A percentile compares a stretch with the other conserved stretches of the same genome.
phyloP scores from a whole-genome alignment of 2,329 filamentous ascomycete genomes.

The Ophiostoma sp. region DNA sequence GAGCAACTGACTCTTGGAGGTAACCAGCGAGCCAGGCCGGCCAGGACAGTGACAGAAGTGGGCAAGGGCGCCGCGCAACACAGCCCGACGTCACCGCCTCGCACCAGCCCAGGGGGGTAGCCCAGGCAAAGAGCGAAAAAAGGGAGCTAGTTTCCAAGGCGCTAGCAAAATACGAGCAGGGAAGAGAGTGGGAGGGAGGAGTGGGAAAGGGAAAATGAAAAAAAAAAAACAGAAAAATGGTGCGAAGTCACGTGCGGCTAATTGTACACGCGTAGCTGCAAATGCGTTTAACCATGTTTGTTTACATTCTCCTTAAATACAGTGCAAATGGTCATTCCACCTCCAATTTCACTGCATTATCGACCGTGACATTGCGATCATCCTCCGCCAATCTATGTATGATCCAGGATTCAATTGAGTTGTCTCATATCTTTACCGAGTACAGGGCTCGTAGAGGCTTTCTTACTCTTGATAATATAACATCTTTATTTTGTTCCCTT shows the following conservation, averaged over 20 bases:
- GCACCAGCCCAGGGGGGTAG: neutral
- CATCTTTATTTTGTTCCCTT: no score
- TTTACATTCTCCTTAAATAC: neutral
- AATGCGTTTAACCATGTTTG: slow-evolving; percentile 1
- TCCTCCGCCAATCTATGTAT: neutral
- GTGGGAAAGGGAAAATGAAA: neutral
- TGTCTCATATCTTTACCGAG: no score
- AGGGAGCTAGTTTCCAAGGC: neutral
- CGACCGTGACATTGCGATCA: neutral
- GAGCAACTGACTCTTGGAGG: neutral
- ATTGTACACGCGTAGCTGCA: neutral
- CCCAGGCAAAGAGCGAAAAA: neutral
- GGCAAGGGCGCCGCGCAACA: slow-evolving; percentile 4
- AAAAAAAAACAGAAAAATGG: neutral
- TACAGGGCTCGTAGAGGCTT: no score
- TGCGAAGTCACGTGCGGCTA: neutral
- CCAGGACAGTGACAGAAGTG: neutral
- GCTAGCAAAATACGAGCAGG: slow-evolving; percentile 3
- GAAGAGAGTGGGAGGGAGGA: neutral
- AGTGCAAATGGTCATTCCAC: neutral
- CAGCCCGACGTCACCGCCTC: slow-evolving; percentile 14
- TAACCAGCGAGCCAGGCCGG: neutral
- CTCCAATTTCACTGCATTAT: neutral
- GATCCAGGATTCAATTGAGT: no score
- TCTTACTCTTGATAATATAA: no score